Evolutionary conservation across 441 rosid genomes (phyloP).

Genomic region (Populus hybrid): DNA sequence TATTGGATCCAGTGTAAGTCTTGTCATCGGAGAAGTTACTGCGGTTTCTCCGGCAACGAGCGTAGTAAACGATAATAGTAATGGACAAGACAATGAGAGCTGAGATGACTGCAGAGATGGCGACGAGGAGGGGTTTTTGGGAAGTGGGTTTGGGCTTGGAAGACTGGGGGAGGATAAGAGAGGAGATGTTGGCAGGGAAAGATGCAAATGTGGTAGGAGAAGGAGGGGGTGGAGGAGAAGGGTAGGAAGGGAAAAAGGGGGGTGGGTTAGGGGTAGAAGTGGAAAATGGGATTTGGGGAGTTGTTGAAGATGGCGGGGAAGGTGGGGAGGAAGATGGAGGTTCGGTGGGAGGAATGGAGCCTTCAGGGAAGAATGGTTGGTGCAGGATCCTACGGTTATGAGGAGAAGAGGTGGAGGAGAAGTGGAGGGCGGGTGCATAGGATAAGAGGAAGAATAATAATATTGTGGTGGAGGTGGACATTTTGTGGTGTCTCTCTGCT

Average conservation of each 20-base stretch:
- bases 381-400: constrained; percentile 66
- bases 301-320: constrained; percentile 24
- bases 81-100: constrained; percentile 42
- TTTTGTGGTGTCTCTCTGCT: constrained; percentile 29
- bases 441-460: constrained; percentile 17
- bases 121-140: constrained; percentile 49
- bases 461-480: constrained; percentile 30
- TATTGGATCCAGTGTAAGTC: constrained; percentile 40
- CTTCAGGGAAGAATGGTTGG: constrained; percentile 45
- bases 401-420: constrained; percentile 7
- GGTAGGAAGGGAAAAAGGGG: constrained; percentile 61
- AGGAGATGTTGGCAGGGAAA: constrained; percentile 93
- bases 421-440: not conserved
- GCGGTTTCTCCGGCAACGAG: constrained; percentile 35
- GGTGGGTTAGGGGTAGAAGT: constrained; percentile 46
- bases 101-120: constrained; percentile 52
- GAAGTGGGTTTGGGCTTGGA: constrained; percentile 41
- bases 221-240: constrained; percentile 72
- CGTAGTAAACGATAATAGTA: constrained; percentile 38
- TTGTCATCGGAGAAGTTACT: constrained; percentile 36
- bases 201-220: constrained; percentile 68
- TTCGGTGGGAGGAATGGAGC: constrained; percentile 38
- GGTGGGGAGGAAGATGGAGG: constrained; percentile 36
- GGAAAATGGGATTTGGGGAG: constrained; percentile 55
- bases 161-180: constrained; percentile 76